A percentile compares a stretch with the other conserved stretches of the same genome.
phyloP scores from a whole-genome alignment of 768 basidiomycete genomes.

The Suillus variegatus region DNA sequence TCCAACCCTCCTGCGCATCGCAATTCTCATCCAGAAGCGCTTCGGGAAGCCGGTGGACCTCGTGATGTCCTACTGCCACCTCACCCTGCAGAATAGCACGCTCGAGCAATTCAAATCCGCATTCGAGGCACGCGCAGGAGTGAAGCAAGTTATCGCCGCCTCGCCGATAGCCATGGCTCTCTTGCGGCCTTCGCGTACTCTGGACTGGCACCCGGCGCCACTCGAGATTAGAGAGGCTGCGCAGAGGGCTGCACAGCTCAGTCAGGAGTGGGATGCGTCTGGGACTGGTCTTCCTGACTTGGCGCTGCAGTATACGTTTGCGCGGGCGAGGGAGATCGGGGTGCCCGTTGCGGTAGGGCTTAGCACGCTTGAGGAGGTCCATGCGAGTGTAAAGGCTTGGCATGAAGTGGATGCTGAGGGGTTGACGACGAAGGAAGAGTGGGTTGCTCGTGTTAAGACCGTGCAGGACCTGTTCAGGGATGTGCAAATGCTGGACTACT shows the following conservation, averaged over 20 bases:
- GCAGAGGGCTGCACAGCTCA: slow-evolving; percentile 33
- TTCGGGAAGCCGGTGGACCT: slow-evolving; percentile 76
- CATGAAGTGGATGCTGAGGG: slow-evolving; percentile 49
- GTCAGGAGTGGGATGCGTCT: slow-evolving; percentile 42
- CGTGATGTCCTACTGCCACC: slow-evolving; percentile 80
- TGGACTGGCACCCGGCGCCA: slow-evolving; percentile 78
- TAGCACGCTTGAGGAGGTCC: slow-evolving; percentile 71
- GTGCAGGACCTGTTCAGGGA: slow-evolving; percentile 47
- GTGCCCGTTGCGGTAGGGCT: slow-evolving; percentile 75
- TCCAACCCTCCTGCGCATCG: slow-evolving; percentile 80
- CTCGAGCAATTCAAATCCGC: slow-evolving; percentile 55
- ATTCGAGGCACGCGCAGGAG: slow-evolving; percentile 61
- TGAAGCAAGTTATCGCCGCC: slow-evolving; percentile 71
- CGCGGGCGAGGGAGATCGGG: slow-evolving; percentile 41
- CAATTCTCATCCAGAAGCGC: slow-evolving; percentile 68
- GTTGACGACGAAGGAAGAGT: slow-evolving; percentile 36
- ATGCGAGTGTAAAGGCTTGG: slow-evolving; percentile 72
- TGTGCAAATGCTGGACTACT: slow-evolving; percentile 57
- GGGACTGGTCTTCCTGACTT: slow-evolving; percentile 49
- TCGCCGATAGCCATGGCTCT: slow-evolving; percentile 88
- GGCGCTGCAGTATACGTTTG: slow-evolving; percentile 73
- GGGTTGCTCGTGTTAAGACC: slow-evolving; percentile 40
- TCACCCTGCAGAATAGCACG: slow-evolving; percentile 71
- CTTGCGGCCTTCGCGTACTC: slow-evolving; percentile 54
- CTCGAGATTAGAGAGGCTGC: slow-evolving; percentile 44